Percentiles rank a stretch among this genome's conserved stretches.
phyloP scores from a whole-genome alignment of 306 rosid species.

The Dryas alaskensis region DNA sequence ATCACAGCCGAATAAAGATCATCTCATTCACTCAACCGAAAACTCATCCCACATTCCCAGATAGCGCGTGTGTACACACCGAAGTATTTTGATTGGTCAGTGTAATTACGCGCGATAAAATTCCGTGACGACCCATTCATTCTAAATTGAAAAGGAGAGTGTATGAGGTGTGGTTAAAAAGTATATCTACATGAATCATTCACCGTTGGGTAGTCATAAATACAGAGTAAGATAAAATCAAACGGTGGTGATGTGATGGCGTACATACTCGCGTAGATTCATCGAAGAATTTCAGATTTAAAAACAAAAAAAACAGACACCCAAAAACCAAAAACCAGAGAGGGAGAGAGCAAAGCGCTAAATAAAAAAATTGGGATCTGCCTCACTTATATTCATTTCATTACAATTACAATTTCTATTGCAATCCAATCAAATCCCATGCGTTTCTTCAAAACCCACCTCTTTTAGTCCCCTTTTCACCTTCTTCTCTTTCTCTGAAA shows the following conservation, averaged over 20 bases:
- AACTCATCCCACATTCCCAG: background rate
- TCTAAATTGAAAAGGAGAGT: conserved; percentile 8
- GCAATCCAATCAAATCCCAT: conserved; percentile 29
- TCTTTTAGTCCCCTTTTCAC: conserved; percentile 26
- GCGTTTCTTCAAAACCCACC: conserved; percentile 43
- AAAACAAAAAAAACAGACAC: background rate
- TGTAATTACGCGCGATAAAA: conserved; percentile 16
- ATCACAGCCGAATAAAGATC: conserved; percentile 48
- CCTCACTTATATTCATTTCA: conserved; percentile 34
- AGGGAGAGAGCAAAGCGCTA: background rate
- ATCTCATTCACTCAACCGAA: conserved; percentile 29
- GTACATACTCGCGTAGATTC: conserved; percentile 19
- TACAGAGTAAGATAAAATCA: background rate
- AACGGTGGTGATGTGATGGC: conserved; percentile 32
- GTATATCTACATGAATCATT: conserved; percentile 15
- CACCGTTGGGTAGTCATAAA: conserved; percentile 21
- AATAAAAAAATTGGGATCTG: background rate
- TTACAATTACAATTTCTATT: conserved; percentile 31
- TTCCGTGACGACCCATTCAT: conserved; percentile 1
- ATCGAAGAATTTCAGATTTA: conserved; percentile 20
- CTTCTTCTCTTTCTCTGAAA: conserved; percentile 1
- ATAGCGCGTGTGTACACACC: conserved; percentile 18
- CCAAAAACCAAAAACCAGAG: conserved; percentile 5
- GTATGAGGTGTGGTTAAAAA: conserved; percentile 33
- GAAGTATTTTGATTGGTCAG: conserved; percentile 2